Conservation (phyloP, 2,329 filamentous ascomycete species). For the Fusarium udum region DNA sequence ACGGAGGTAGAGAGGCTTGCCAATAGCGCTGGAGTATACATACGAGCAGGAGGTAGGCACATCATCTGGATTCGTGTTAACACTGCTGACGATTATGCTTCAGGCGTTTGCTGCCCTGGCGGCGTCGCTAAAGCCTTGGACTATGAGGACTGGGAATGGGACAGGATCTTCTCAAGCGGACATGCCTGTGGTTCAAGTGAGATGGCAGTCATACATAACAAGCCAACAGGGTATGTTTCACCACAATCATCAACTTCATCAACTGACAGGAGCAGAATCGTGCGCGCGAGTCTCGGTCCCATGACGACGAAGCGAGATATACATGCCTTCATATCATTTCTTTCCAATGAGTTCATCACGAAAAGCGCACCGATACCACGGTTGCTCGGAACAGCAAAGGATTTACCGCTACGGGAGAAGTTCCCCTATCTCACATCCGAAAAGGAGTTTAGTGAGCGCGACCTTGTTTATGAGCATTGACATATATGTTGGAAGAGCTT, state of each 20-base stretch:
- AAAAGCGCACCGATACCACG: background rate
- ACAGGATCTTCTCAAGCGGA: constrained; percentile 63
- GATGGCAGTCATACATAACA: constrained; percentile 61
- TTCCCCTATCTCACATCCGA: constrained; percentile 9
- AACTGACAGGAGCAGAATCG: constrained; percentile 55
- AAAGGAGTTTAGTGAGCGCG: background rate
- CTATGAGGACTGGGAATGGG: constrained; percentile 64
- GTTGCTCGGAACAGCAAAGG: constrained; percentile 20
- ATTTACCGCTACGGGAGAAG: constrained; percentile 26
- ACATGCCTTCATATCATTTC: constrained; percentile 58
- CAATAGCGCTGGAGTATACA: constrained; percentile 64
- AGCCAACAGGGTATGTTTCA: constrained; percentile 61
- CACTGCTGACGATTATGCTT: background rate
- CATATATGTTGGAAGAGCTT: background rate
- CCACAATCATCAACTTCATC: background rate
- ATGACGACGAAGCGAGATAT: constrained; percentile 68
- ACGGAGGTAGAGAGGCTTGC: constrained; percentile 67
- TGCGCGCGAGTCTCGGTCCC: constrained; percentile 68
- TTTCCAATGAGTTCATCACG: constrained; percentile 43
- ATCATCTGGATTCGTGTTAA: background rate
- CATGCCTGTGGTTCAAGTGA: constrained; percentile 66
- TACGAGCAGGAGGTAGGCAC: constrained; percentile 62
- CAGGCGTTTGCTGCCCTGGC: constrained; percentile 60
- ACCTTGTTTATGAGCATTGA: background rate
- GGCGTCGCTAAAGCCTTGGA: constrained; percentile 58